Evolutionary conservation across 2,329 filamentous ascomycete species (phyloP).

Genomic region (Nemania bipapillata): DNA sequence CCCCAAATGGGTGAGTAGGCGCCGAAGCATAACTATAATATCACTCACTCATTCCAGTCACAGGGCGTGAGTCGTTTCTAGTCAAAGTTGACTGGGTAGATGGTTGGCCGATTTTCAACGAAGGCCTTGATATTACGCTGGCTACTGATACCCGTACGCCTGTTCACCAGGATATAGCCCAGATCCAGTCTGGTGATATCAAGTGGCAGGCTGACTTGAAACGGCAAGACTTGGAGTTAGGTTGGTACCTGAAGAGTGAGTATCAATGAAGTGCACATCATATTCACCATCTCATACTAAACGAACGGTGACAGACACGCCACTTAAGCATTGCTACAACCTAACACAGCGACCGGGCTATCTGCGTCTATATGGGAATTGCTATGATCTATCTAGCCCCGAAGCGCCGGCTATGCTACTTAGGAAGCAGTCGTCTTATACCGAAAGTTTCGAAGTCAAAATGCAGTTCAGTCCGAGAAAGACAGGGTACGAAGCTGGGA

Average conservation of each 20-base stretch:
- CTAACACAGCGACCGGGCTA: slow-evolving; percentile 57
- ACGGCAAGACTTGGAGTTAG: slow-evolving; percentile 48
- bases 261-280: neutral
- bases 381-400: slow-evolving; percentile 62
- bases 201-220: slow-evolving; percentile 53
- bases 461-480: slow-evolving; percentile 60
- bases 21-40: too few relatives aligned
- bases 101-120: slow-evolving; percentile 64
- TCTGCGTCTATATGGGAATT: slow-evolving; percentile 63
- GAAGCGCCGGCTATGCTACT: slow-evolving; percentile 64
- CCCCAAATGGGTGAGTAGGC: slow-evolving; percentile 56
- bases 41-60: neutral
- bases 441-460: slow-evolving; percentile 56
- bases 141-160: slow-evolving; percentile 50
- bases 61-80: slow-evolving; percentile 59
- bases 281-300: neutral
- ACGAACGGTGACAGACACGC: slow-evolving; percentile 55
- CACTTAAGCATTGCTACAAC: slow-evolving; percentile 59
- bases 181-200: slow-evolving; percentile 50
- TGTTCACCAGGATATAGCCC: slow-evolving; percentile 34
- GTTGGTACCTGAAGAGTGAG: slow-evolving; percentile 56
- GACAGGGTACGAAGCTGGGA: slow-evolving; percentile 62
- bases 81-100: slow-evolving; percentile 62
- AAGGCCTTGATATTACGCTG: slow-evolving; percentile 57
- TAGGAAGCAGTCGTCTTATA: slow-evolving; percentile 62